Conservation (phyloP, 495 filamentous ascomycete species). For the Aspergillus sclerotioniger region DNA sequence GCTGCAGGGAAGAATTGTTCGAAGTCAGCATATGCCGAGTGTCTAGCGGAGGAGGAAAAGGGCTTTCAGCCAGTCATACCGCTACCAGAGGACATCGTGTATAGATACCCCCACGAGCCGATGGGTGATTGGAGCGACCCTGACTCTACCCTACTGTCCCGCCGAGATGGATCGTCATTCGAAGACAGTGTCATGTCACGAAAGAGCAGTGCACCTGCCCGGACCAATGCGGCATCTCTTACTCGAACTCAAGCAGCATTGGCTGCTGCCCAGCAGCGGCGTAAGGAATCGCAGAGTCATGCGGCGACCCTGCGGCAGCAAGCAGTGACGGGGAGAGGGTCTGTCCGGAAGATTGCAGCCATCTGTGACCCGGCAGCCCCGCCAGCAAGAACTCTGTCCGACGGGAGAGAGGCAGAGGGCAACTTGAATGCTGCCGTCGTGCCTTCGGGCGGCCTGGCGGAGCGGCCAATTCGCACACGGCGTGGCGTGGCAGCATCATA, state of each 20-base stretch:
- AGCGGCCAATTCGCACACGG: constrained; percentile 43
- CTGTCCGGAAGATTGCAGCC: constrained; percentile 31
- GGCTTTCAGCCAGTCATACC: constrained; percentile 69
- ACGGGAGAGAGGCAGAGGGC: constrained; percentile 18
- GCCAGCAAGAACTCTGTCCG: constrained; percentile 17
- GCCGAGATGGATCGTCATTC: constrained; percentile 28
- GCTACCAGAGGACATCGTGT: constrained; percentile 65
- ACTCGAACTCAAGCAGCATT: constrained; percentile 43
- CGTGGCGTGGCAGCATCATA: constrained; percentile 40
- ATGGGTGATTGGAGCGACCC: constrained; percentile 45
- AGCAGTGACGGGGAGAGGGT: constrained; percentile 30
- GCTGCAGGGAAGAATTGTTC: constrained; percentile 40
- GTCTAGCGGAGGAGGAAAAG: constrained; percentile 66
- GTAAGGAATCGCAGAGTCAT: constrained; percentile 43
- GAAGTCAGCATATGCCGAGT: constrained; percentile 66
- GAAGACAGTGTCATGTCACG: constrained; percentile 36
- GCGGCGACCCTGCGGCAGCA: constrained; percentile 50
- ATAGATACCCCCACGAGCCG: constrained; percentile 46
- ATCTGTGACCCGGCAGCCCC: constrained; percentile 28
- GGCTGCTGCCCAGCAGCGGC: constrained; percentile 42
- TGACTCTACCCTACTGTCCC: constrained; percentile 25
- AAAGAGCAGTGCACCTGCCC: constrained; percentile 28
- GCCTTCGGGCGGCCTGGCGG: constrained; percentile 36
- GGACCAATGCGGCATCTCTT: constrained; percentile 26
- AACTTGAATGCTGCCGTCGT: constrained; percentile 8